phyloP scores from a whole-genome alignment of 805 yeast genomes.

The Zygosaccharomyces kombuchaensis region DNA sequence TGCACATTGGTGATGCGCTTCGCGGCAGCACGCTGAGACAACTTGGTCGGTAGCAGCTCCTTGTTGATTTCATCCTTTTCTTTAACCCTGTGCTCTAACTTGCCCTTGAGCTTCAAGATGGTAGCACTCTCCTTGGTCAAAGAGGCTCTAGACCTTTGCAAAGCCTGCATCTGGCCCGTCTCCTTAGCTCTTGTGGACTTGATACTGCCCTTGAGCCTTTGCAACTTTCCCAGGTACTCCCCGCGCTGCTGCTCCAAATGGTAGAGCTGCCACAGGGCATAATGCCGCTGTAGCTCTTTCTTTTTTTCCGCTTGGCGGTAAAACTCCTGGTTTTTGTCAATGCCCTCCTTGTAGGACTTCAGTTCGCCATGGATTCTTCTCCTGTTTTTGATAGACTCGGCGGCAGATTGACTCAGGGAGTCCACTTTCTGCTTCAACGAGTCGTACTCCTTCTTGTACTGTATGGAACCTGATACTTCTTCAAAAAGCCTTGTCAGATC shows the following conservation, averaged over 20 bases:
- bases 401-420: conserved; percentile 57
- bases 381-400: conserved; percentile 61
- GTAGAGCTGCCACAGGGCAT: conserved; percentile 60
- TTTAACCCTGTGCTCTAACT: conserved; percentile 36
- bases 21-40: conserved; percentile 47
- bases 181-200: conserved; percentile 36
- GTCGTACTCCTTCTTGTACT: conserved; percentile 64
- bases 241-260: conserved; percentile 46
- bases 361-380: conserved; percentile 69
- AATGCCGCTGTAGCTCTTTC: conserved; percentile 42
- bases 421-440: conserved; percentile 58
- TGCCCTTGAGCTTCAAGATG: conserved; percentile 39
- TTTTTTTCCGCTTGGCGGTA: conserved; percentile 51
- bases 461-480: conserved; percentile 76
- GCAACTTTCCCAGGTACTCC: conserved; percentile 22
- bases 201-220: conserved; percentile 27
- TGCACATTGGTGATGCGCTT: conserved; percentile 46
- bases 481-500: conserved; percentile 76
- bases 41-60: conserved; percentile 56
- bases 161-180: conserved; percentile 35
- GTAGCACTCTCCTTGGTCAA: conserved; percentile 46
- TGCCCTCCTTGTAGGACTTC: conserved; percentile 72
- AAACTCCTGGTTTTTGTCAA: conserved; percentile 64
- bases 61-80: conserved; percentile 43
- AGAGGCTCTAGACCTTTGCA: conserved; percentile 39